phyloP scores from a whole-genome alignment of 495 filamentous ascomycete species.

The Aspergillus saccharolyticus region DNA sequence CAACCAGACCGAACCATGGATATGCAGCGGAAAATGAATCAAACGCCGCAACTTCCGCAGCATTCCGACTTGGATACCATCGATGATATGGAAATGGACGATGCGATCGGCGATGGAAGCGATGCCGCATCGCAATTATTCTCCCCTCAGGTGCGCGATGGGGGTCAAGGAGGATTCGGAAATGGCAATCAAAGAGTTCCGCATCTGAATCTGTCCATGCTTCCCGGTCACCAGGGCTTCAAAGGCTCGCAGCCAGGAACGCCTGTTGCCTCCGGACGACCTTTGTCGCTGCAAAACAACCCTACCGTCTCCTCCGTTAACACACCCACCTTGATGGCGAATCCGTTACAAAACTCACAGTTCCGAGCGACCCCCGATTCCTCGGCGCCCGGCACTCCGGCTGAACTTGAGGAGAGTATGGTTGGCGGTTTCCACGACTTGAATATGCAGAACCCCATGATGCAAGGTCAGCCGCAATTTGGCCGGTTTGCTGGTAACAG shows the following conservation, averaged over 20 bases:
- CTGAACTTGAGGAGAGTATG: slow-evolving; percentile 57
- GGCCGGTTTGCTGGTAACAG: slow-evolving; percentile 40
- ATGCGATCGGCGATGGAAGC: slow-evolving; percentile 62
- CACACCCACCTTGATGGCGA: slow-evolving; percentile 76
- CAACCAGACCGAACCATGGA: slow-evolving; percentile 39
- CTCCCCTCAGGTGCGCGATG: slow-evolving; percentile 47
- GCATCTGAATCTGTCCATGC: slow-evolving; percentile 68
- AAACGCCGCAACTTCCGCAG: slow-evolving; percentile 36
- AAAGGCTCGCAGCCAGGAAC: slow-evolving; percentile 82
- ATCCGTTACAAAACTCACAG: slow-evolving; percentile 57
- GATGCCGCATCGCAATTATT: slow-evolving; percentile 58
- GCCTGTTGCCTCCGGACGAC: slow-evolving; percentile 64
- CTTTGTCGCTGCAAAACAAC: slow-evolving; percentile 74
- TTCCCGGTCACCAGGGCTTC: slow-evolving; percentile 70
- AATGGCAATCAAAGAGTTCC: slow-evolving; percentile 62
- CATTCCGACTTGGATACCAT: slow-evolving; percentile 74
- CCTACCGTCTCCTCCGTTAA: slow-evolving; percentile 98
- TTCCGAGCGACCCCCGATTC: slow-evolving; percentile 67
- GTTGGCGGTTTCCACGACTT: slow-evolving; percentile 47
- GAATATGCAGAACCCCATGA: slow-evolving; percentile 54
- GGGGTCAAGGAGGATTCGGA: slow-evolving; percentile 59
- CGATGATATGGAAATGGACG: slow-evolving; percentile 97
- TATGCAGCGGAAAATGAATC: slow-evolving; percentile 42
- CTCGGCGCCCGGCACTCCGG: slow-evolving; percentile 69
- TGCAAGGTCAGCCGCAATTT: slow-evolving; percentile 50